Base-by-base conservation (phyloP, 2,329 filamentous ascomycete genomes). In the Fusarium penzigii region DNA sequence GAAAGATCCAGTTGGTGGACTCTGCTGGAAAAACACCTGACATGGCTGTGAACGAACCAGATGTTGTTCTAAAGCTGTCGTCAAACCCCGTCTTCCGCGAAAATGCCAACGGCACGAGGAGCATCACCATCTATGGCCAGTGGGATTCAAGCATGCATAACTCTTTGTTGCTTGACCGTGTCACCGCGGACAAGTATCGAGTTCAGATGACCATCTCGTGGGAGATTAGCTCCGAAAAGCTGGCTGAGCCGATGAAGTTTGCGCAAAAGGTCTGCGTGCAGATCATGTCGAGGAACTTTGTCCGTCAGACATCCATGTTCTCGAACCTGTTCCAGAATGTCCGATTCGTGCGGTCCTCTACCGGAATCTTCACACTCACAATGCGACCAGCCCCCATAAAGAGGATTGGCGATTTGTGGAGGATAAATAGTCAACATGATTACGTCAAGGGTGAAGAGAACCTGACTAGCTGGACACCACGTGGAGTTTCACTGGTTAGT, bases 371-470 rank as follows among this genome's bases (percentile, higher is more conserved):
- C 72, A 92, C 90, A 2, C 77, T 97, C 45, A 86, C 86, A 6
- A 87, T 97, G 71, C 87, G 91, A 29, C 94, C 94, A 0, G 87
- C 90, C 8, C 92, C 92, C 3, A 92, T 96, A 46, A 97, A 97
- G 72, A 84, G 90, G 43, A 90, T 92, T 1, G 91, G 91, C 3
- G 94, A 99, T 68, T 78, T 99, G 12, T 99, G 94, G 94, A 85
- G 94, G 49, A 91, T 97, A 85, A 95, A 92, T 70, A 97, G 92
- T 14, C 87, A 90, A 53, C 89, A 96, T 65, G 91, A 96, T 69
- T 97, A 97, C 67, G 90, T 99, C 64, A 97, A 96, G 70, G 94
- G 94, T 49, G 92, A 99, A 72, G 94, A 99, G 70, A 81, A 87
- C 44, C 78, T 99, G 39, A 85, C 80, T 3, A 85, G 86, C 51